Conservation (phyloP, 1,139 yeast genomes). For the Yamadazyma triangularis region DNA sequence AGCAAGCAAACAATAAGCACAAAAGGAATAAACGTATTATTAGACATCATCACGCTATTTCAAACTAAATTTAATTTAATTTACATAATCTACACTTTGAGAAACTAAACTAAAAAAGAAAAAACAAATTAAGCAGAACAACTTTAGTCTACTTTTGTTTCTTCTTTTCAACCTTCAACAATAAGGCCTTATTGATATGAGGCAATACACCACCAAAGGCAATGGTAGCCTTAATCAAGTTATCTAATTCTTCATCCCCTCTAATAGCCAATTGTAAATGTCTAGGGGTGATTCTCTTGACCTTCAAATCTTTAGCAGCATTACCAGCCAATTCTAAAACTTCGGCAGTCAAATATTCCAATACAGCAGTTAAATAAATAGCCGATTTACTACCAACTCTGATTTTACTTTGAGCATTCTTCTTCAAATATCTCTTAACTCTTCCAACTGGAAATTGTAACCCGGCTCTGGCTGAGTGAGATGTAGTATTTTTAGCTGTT, state of each 20-base stretch:
- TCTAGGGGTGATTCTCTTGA: conserved; percentile 98
- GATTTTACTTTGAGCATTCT: conserved; percentile 85
- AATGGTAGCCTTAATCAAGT: conserved; percentile 92
- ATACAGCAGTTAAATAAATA: conserved; percentile 92
- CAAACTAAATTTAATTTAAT: background rate
- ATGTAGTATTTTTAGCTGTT: conserved; percentile 61
- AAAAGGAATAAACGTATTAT: background rate
- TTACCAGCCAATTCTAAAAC: conserved; percentile 98
- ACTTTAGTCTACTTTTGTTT: conserved; percentile 50
- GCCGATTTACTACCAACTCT: conserved; percentile 98
- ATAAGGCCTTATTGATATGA: conserved; percentile 88
- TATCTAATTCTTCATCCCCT: conserved; percentile 98
- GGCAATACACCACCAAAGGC: conserved; percentile 99
- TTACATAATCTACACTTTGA: conserved; percentile 12
- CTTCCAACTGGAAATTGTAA: conserved; percentile 98
- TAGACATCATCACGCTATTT: background rate
- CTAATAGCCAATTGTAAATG: conserved; percentile 97
- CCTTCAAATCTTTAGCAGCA: conserved; percentile 97
- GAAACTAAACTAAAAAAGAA: no score
- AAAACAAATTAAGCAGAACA: no score
- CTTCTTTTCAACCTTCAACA: conserved; percentile 89
- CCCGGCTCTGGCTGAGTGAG: conserved; percentile 97
- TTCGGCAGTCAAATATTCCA: conserved; percentile 97
- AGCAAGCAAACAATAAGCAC: no score
- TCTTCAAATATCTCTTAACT: conserved; percentile 92